phyloP scores from a whole-genome alignment of 2,329 filamentous ascomycete genomes.

The Neocatenulostroma microsporum region DNA sequence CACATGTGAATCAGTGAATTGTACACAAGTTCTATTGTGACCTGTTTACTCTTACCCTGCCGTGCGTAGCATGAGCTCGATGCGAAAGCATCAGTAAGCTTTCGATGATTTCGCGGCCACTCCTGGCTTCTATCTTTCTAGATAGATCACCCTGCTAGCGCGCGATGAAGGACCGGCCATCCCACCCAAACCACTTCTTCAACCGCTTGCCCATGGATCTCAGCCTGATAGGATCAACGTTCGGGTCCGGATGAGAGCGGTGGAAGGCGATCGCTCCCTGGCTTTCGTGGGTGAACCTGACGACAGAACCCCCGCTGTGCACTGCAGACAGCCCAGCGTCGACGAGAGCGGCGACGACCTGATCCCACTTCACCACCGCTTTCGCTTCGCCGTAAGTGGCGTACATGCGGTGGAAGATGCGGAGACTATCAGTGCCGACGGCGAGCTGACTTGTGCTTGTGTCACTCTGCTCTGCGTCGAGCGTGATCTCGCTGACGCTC shows the following conservation, averaged over 20 bases:
- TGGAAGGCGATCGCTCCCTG: conserved; percentile 19
- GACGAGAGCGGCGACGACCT: neutral
- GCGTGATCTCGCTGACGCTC: neutral
- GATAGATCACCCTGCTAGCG: neutral
- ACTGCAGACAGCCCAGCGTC: neutral
- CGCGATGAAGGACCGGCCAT: conserved; percentile 15
- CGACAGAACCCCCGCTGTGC: neutral
- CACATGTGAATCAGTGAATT: too few relatives aligned
- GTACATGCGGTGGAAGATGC: conserved; percentile 1
- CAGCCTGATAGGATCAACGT: conserved; percentile 22
- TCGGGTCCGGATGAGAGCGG: conserved; percentile 23
- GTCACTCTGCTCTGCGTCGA: neutral
- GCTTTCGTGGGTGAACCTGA: neutral
- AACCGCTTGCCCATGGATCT: conserved; percentile 22
- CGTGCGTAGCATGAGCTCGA: too few relatives aligned
- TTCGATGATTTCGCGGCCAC: too few relatives aligned
- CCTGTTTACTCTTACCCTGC: too few relatives aligned
- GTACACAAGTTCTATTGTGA: too few relatives aligned
- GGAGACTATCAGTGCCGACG: neutral
- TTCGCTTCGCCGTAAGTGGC: neutral
- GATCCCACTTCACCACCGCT: neutral
- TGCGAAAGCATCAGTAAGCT: too few relatives aligned
- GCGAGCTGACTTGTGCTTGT: neutral
- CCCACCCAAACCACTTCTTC: conserved; percentile 25
- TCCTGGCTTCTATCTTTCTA: too few relatives aligned